Evolutionary conservation across 208 protist species (phyloP), one percentile per base, ranked within the genome.

Genomic region (Strigomonas culicis): DNA sequence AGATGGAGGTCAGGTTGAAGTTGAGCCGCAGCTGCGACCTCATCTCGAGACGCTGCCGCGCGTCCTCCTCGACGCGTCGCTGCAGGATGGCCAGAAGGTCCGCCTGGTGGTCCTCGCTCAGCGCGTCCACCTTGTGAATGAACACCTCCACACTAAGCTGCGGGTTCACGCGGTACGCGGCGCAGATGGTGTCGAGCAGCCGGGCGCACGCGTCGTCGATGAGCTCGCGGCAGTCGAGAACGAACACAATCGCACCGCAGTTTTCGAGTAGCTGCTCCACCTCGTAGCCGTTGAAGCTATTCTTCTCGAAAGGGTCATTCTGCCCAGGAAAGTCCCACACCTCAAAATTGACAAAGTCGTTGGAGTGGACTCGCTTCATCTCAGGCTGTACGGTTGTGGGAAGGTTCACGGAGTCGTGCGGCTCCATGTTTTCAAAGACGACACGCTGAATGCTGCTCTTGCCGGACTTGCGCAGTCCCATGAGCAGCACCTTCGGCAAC

Each of bases 401-500:
- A 24, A 96, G 74, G 59, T 85, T 87, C 19, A 80, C 77, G 0
- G 84, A 88, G 57, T 96, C 82, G 65, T 96, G 84, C 25, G 90
- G 86, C 74, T 90, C 79, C 87, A 96, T 93, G 44, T 83, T 83
- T 30, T 92, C 82, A 68, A 96, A 96, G 2, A 96, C 86, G 49
- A 96, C 87, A 59, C 92, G 90, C 53, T 96, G 90, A 66, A 96
- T 96, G 69, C 90, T 96, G 47, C 84, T 96, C 61, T 96, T 96
- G 21, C 90, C 90, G 15, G 86, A 93, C 74, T 92, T 96, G 43
- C 87, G 79, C 10, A 96, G 77, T 1, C 90, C 90, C 84, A 93
- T 85, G 24, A 96, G 73, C 43, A 96, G 79, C 43, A 96, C 90
- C 60, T 92, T 90, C 2, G 88, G 90, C 4, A 93, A 78, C 1